These are phyloP conservation scores for Gentiana dahurica DNA, from an alignment of 257 asterid species.

Conservation along the genomic window DNA sequence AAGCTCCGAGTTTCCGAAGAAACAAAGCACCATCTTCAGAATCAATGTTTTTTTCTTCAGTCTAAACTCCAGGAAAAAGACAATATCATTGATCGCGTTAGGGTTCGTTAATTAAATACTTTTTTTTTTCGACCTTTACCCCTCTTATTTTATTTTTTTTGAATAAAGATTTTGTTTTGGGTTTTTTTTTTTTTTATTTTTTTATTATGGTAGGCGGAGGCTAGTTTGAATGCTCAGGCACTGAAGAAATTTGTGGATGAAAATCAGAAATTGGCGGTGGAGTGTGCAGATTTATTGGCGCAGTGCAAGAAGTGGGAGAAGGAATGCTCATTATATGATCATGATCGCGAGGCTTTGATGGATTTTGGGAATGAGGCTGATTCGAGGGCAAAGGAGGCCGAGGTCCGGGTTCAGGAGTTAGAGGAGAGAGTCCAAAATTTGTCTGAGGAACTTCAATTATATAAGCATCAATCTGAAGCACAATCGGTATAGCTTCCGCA, in stretches of 20 bases:
- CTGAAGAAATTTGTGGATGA: conserved; percentile 90
- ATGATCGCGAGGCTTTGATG: conserved; percentile 89
- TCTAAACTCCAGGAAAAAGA: conserved; percentile 68
- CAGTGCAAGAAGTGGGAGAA: conserved; percentile 80
- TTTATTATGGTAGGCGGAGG: conserved; percentile 49
- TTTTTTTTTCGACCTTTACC: background rate
- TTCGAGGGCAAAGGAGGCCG: conserved; percentile 79
- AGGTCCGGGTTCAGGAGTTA: conserved; percentile 40
- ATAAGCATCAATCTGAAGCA: conserved; percentile 28
- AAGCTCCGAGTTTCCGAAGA: conserved; percentile 68
- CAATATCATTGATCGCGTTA: conserved; percentile 46
- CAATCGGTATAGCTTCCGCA: conserved; percentile 27
- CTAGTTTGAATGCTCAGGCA: conserved; percentile 83
- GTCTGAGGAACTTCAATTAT: conserved; percentile 43
- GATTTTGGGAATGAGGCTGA: conserved; percentile 97
- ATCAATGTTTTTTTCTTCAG: conserved; percentile 43
- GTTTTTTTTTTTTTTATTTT: background rate
- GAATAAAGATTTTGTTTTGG: background rate
- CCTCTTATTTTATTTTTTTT: background rate
- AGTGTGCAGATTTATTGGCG: conserved; percentile 60
- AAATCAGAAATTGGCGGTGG: conserved; percentile 78
- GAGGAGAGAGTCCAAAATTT: conserved; percentile 52
- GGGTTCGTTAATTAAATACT: conserved; percentile 33
- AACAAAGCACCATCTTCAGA: conserved; percentile 32
- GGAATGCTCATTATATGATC: conserved; percentile 82